Conservation (phyloP, 2,329 filamentous ascomycete species). For the Fusarium stilboides region DNA sequence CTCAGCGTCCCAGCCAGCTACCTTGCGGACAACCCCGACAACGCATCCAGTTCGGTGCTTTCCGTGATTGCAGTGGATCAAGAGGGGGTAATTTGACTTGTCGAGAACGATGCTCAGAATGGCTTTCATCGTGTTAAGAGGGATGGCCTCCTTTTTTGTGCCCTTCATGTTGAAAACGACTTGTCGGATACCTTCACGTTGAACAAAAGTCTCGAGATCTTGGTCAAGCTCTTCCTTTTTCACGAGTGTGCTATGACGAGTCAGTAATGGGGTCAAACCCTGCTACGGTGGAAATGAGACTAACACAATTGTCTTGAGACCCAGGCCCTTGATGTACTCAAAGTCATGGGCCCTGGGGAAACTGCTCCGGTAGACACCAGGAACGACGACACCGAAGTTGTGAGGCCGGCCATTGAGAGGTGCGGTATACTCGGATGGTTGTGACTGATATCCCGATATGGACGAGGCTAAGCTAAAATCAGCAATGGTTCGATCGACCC, state of each 20-base stretch:
- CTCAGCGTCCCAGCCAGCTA: constrained; percentile 76
- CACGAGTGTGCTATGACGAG: constrained; percentile 69
- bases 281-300: constrained; percentile 52
- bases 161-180: constrained; percentile 83
- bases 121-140: constrained; percentile 75
- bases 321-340: constrained; percentile 75
- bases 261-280: constrained; percentile 26
- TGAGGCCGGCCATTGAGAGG: constrained; percentile 61
- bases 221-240: constrained; percentile 70
- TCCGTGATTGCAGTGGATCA: constrained; percentile 95
- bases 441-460: constrained; percentile 27
- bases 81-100: constrained; percentile 80
- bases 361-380: constrained; percentile 84
- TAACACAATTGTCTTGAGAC: constrained; percentile 85
- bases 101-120: constrained; percentile 82
- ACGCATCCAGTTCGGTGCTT: constrained; percentile 94
- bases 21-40: constrained; percentile 83
- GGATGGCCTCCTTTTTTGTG: constrained; percentile 87
- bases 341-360: constrained; percentile 83
- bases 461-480: constrained; percentile 39
- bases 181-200: constrained; percentile 77
- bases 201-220: constrained; percentile 74
- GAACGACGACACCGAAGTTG: constrained; percentile 84
- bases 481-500: constrained; percentile 5
- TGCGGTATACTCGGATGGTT: constrained; percentile 41